Evolutionary conservation across 257 asterid genomes (phyloP).

Genomic region (Henckelia pumila): DNA sequence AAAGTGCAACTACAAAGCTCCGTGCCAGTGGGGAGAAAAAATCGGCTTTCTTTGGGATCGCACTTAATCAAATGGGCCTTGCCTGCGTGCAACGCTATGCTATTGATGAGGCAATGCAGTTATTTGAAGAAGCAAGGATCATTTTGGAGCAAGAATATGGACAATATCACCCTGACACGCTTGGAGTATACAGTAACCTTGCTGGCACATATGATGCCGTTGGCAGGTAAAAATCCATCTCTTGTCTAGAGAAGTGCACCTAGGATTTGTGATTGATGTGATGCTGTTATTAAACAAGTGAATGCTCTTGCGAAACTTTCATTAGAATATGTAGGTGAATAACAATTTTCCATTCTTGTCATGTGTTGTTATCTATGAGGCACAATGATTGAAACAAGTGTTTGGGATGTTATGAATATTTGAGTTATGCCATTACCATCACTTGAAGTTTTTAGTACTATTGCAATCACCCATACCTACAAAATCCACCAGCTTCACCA

Average conservation of each 20-base stretch:
- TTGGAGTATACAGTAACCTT: conserved; percentile 92
- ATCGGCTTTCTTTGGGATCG: conserved; percentile 88
- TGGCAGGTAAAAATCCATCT: conserved; percentile 59
- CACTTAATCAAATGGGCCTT: conserved; percentile 91
- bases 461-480: background rate
- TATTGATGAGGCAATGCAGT: conserved; percentile 67
- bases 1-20: conserved; percentile 61
- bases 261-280: background rate
- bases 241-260: background rate
- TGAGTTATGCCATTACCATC: background rate
- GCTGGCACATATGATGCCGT: conserved; percentile 95
- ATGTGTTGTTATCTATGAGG: background rate
- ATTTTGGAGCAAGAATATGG: conserved; percentile 90
- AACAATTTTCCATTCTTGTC: background rate
- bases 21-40: conserved; percentile 89
- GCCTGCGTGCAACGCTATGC: conserved; percentile 85
- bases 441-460: background rate
- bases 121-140: conserved; percentile 88
- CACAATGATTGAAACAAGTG: background rate
- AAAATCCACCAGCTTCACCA: too few species aligned
- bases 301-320: background rate
- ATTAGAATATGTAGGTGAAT: background rate
- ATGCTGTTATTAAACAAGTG: background rate
- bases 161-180: conserved; percentile 88
- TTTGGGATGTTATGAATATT: background rate